Evolutionary conservation across 139 green algal species (phyloP).

Genomic region (Tetratostichococcus sp.): DNA sequence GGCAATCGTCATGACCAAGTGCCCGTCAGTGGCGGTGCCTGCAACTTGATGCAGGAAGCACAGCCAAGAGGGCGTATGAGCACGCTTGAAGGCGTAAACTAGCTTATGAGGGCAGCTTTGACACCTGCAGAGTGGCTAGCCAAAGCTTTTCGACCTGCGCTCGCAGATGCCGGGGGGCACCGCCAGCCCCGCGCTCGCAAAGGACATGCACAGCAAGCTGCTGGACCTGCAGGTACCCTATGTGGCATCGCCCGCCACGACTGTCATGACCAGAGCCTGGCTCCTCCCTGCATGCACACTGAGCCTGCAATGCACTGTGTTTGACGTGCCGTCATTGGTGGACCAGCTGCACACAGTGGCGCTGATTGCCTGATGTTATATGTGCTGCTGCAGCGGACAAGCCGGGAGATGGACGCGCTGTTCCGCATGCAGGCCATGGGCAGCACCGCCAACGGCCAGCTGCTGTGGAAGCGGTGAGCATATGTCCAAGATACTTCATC

Average conservation of each 20-base stretch:
- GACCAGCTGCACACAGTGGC: neutral
- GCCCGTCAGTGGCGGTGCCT: neutral
- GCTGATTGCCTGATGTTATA: neutral
- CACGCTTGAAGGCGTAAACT: too few species aligned
- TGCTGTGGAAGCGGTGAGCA: constrained; percentile 70
- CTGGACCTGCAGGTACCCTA: neutral
- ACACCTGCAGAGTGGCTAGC: neutral
- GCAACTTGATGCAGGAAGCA: too few species aligned
- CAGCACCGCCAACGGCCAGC: constrained; percentile 45
- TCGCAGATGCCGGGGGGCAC: neutral
- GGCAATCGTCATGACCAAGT: neutral
- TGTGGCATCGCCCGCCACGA: too few species aligned
- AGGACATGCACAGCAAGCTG: neutral
- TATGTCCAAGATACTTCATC: too few species aligned
- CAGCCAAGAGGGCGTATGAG: too few species aligned
- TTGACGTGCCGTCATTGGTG: neutral
- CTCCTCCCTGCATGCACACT: too few species aligned
- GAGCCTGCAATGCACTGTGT: neutral
- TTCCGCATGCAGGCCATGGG: constrained; percentile 80
- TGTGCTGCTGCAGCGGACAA: constrained; percentile 46
- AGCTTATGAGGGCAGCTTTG: too few species aligned
- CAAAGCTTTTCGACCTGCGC: neutral
- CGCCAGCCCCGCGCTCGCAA: neutral
- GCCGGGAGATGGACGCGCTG: constrained; percentile 64
- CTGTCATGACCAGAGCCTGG: too few species aligned